Percentiles rank a stretch among this genome's conserved stretches.
Conservation (phyloP, 169 alveolate genomes). For the Sarcocystis neurona region DNA sequence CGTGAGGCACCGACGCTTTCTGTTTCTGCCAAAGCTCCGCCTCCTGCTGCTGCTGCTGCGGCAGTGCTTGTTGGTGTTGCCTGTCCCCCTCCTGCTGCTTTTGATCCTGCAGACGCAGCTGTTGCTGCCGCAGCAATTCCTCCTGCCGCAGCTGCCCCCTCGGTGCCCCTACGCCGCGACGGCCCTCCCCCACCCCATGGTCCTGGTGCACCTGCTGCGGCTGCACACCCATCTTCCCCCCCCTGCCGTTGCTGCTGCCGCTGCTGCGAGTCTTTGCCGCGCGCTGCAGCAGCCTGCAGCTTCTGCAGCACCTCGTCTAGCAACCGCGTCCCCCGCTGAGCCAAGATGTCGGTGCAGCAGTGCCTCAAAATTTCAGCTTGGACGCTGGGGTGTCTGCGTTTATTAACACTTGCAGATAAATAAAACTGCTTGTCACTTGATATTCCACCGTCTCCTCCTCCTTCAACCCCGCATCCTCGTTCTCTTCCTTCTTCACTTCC, state of each 20-base stretch:
- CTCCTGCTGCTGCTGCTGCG: conserved; percentile 7
- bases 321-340: conserved; percentile 51
- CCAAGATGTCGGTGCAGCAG: conserved; percentile 45
- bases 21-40: too few species aligned
- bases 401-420: conserved; percentile 49
- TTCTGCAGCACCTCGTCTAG: conserved; percentile 47
- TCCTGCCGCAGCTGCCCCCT: background rate
- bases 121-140: background rate
- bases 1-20: too few species aligned
- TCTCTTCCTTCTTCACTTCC: too few species aligned
- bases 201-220: too few species aligned
- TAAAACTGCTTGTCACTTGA: too few species aligned
- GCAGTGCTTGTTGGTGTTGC: background rate
- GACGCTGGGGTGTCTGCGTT: conserved; percentile 50
- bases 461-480: too few species aligned
- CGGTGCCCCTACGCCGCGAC: background rate
- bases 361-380: conserved; percentile 43
- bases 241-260: too few species aligned
- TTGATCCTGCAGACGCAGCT: background rate
- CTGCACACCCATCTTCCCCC: too few species aligned
- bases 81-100: conserved; percentile 1
- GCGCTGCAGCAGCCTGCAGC: conserved; percentile 46
- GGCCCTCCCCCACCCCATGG: too few species aligned
- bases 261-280: too few species aligned
- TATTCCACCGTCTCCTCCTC: too few species aligned